Base-by-base conservation (phyloP, 257 asterid species). In the Nicotiana attenuata region DNA sequence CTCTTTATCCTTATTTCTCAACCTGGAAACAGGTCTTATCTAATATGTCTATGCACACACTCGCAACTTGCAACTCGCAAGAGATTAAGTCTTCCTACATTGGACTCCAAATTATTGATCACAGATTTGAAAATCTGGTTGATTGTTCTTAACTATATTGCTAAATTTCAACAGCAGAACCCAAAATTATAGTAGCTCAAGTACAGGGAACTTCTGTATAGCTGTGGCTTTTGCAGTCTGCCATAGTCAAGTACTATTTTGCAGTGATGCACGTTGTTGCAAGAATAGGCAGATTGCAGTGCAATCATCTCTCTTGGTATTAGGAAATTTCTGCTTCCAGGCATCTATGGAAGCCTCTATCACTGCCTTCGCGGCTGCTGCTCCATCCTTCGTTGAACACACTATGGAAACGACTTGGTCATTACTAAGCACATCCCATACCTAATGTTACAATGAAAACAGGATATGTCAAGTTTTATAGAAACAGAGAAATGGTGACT, bases 401-500 rank as follows among this genome's bases (percentile, higher is more conserved):
- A 95, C 97, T 63, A 90, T 83, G 2, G 87, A 77, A 65, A 84
- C 38, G 9, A 92, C 98, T 83, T 90, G 65, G 17, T 93, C 91
- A 26, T 95, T 95, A 52, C 87, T 90, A 22, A 95, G 76, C 82
- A 93, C 97, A 82, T 95, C 98, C 98, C 98, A 95, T 67, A 95
- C 97, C 98, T 95, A 41, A 60, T 65, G 65, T 55, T 4, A 50
- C 13, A 68, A 68, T 31, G 20, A 45, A 63, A 7, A 50, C 5
- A 4, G 41, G 26, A 11, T 22, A 28, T 24, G 26, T 5, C 22
- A 59, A 19, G 28, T 55, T 1, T 38, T 15, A 1, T 15, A 47
- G 29, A 8, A 56, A 38, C 28, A 19, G 0, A 19, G 0, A 16
- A 13, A 6, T 4, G 52, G 45, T 11, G 50, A 45, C 47, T 2